These are phyloP conservation scores for Vitellaria paradoxa DNA, from an alignment of 179 eudicot species.

Conservation along the genomic window DNA sequence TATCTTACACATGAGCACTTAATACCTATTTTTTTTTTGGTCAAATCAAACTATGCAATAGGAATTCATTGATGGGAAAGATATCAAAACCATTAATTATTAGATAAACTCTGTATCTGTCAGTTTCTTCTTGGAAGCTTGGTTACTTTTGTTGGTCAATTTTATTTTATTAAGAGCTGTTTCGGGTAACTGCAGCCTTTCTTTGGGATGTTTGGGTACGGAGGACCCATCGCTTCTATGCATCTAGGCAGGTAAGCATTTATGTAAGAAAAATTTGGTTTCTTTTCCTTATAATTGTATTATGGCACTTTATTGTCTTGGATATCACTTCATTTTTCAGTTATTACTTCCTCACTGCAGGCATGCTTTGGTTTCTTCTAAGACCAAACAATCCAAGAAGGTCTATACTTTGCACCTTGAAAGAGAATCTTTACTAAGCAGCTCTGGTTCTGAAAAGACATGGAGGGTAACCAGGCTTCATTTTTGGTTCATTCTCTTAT, in stretches of 20 bases:
- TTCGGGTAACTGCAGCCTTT: constrained; percentile 50
- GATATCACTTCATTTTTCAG: neutral
- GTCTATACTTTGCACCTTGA: constrained; percentile 53
- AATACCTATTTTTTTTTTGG: neutral
- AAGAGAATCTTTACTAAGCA: constrained; percentile 53
- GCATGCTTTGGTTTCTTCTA: constrained; percentile 56
- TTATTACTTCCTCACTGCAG: constrained; percentile 26
- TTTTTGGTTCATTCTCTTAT: constrained; percentile 2
- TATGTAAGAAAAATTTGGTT: neutral
- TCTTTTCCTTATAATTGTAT: neutral
- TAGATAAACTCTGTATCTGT: neutral
- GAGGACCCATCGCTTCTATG: constrained; percentile 76
- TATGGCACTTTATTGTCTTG: neutral
- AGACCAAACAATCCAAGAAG: constrained; percentile 50
- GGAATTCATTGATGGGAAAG: too few relatives aligned
- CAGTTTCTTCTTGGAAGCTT: neutral
- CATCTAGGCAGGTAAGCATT: constrained; percentile 60
- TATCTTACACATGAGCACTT: neutral
- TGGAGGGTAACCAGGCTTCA: constrained; percentile 54
- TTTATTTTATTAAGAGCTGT: neutral
- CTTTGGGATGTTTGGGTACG: constrained; percentile 89
- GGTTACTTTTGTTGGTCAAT: neutral
- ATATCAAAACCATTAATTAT: neutral
- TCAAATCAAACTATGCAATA: too few relatives aligned
- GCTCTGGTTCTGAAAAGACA: constrained; percentile 36